A percentile compares a stretch with the other conserved stretches of the same genome.
Conservation (phyloP, 2,329 filamentous ascomycete species). For the Diplocarpon mali region DNA sequence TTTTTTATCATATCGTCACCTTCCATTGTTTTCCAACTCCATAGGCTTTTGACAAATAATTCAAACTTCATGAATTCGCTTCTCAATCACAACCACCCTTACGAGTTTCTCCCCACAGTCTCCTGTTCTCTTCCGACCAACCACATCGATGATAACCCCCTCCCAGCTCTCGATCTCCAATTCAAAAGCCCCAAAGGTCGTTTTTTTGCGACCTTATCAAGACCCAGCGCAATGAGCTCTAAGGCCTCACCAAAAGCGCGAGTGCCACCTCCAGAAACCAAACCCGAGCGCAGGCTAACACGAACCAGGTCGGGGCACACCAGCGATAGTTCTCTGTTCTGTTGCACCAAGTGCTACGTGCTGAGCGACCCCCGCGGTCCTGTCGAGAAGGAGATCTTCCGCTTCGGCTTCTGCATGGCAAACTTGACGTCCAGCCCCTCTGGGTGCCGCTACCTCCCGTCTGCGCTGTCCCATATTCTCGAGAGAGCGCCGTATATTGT, state of each 20-base stretch:
- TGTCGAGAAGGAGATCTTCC: background rate
- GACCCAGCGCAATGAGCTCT: background rate
- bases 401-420: background rate
- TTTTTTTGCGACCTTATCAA: too few species aligned
- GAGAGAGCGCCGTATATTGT: background rate
- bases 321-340: background rate
- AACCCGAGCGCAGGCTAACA: background rate
- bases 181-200: too few species aligned
- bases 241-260: background rate
- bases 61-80: too few species aligned
- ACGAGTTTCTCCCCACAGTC: too few species aligned
- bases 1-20: too few species aligned
- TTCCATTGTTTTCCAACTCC: too few species aligned
- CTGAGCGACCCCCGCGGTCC: background rate
- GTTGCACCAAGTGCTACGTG: background rate
- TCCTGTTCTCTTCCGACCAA: too few species aligned
- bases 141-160: too few species aligned
- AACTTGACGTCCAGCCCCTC: background rate
- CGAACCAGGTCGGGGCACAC: background rate
- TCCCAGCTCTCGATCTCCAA: too few species aligned
- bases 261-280: background rate
- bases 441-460: background rate
- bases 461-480: background rate
- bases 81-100: too few species aligned
- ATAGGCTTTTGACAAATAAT: too few species aligned